These are phyloP conservation scores for Asterionellopsis glacialis DNA, from an alignment of 108 stramenopile genomes.

Conservation along the genomic window DNA sequence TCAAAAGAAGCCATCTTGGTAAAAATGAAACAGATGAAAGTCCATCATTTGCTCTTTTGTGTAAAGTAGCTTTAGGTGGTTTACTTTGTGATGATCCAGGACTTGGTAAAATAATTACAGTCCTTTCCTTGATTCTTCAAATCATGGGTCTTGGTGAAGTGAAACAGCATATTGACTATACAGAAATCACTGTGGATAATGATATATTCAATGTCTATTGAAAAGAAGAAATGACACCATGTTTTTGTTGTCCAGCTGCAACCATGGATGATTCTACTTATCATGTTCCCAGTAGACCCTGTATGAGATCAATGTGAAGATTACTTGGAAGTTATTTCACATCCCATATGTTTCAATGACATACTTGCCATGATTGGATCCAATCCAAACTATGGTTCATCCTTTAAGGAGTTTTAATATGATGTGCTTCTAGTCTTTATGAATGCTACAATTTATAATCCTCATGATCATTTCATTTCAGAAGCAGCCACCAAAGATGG, in stretches of 20 bases:
- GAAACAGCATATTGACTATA: neutral
- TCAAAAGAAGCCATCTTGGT: neutral
- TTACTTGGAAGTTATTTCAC: conserved; percentile 56
- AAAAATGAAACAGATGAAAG: too few species aligned
- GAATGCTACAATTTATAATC: conserved; percentile 88
- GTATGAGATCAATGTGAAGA: conserved; percentile 44
- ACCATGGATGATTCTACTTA: conserved; percentile 13
- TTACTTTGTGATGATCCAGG: conserved; percentile 77
- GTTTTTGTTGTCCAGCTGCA: conserved; percentile 22
- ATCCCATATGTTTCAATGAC: conserved; percentile 58
- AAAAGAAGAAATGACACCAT: conserved; percentile 27
- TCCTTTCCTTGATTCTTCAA: conserved; percentile 69
- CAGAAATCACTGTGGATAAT: conserved; percentile 14
- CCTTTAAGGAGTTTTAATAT: conserved; percentile 34
- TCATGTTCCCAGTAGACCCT: conserved; percentile 13
- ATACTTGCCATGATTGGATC: conserved; percentile 27
- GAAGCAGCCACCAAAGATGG: conserved; percentile 47
- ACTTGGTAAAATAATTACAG: conserved; percentile 77
- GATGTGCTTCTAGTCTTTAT: conserved; percentile 35
- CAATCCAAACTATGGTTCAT: conserved; percentile 16
- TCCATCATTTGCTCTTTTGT: neutral
- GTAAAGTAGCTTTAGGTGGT: conserved; percentile 34
- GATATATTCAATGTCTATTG: conserved; percentile 62
- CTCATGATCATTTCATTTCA: conserved; percentile 52
- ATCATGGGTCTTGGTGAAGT: conserved; percentile 52